Conservation (phyloP, 169 alveolate genomes). For the Cryptosporidium felis region DNA sequence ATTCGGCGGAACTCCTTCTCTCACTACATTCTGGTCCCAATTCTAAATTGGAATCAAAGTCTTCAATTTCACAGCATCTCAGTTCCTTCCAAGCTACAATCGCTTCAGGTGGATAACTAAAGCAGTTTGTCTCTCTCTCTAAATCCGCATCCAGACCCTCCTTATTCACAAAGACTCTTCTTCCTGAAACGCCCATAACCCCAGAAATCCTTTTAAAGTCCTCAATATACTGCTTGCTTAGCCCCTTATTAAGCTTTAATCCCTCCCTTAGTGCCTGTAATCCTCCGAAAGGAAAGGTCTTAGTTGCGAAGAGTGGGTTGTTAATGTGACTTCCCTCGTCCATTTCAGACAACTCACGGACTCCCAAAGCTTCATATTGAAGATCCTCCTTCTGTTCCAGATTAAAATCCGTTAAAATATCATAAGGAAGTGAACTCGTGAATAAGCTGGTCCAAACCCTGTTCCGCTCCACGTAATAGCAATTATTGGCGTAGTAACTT, state of each 20-base stretch:
- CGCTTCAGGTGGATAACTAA: constrained; percentile 12
- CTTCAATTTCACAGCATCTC: constrained; percentile 43
- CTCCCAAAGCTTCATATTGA: neutral
- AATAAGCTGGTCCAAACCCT: constrained; percentile 69
- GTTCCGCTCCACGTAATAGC: constrained; percentile 79
- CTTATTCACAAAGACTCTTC: neutral
- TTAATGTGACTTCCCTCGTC: constrained; percentile 22
- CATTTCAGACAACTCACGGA: no score
- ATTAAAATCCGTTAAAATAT: constrained; percentile 20
- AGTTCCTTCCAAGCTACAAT: constrained; percentile 5
- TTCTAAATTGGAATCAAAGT: neutral
- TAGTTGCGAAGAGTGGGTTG: neutral
- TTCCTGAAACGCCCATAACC: neutral
- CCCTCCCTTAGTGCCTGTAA: constrained; percentile 4
- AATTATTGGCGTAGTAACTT: constrained; percentile 76
- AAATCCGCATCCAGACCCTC: neutral
- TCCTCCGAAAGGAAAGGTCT: constrained; percentile 59
- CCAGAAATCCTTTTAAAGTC: neutral
- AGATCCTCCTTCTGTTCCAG: neutral
- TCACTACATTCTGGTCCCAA: neutral
- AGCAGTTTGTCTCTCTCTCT: neutral
- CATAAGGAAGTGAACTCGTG: constrained; percentile 23
- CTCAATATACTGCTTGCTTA: neutral
- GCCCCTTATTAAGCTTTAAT: neutral
- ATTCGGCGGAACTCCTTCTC: neutral